Base-by-base conservation (phyloP, 345 rosid species). In the Salix suchowensis region DNA sequence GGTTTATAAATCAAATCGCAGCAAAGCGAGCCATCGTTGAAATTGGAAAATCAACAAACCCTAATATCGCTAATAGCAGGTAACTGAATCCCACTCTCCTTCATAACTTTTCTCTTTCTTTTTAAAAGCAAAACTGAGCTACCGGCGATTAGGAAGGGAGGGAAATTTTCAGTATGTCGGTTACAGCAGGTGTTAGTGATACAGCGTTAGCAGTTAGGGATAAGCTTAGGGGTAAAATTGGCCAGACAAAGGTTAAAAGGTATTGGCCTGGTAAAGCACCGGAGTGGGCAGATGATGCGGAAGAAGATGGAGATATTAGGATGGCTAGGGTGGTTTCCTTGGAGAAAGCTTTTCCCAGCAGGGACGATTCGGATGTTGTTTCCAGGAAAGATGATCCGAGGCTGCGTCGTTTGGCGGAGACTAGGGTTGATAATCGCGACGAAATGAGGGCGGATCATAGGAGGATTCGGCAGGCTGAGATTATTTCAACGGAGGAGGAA, bases 251-350 rank as follows among this genome's bases (percentile, higher is more conserved):
- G 79, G 96, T 91, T n/a, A 88, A 84, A 78, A 80, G 96, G 80
- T 91, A 91, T 62, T 91, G 93, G 92, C 92, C 92, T 30, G 93
- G 92, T 21, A 88, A 89, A 83, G 96, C 90, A 7, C 96, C 96
- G 0, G 91, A 91, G 55, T 88, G 93, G 93, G 93, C 89, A 2
- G 93, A 87, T 21, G 96, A 89, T 26, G 84, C 76, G 0, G 91
- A 88, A 28, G 92, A 91, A 79, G 96, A 91, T 71, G 88, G 77
- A 6, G 89, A 89, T 79, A 85, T 89, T 74, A 85, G 76, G 84
- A 88, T 83, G 87, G 81, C 87, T 0, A 86, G 86, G 72, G 76
- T 80, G 2, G 87, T 74, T 67, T 86, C 83, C 67, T 69, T 89
- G 72, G 93, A 89, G 77, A 86, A 85, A 83, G 90, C 87, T 60